Percentiles rank a stretch among this genome's conserved stretches.
These are phyloP conservation scores for Ananas comosus DNA, from an alignment of 176 grass and related monocot species.

Conservation along the genomic window DNA sequence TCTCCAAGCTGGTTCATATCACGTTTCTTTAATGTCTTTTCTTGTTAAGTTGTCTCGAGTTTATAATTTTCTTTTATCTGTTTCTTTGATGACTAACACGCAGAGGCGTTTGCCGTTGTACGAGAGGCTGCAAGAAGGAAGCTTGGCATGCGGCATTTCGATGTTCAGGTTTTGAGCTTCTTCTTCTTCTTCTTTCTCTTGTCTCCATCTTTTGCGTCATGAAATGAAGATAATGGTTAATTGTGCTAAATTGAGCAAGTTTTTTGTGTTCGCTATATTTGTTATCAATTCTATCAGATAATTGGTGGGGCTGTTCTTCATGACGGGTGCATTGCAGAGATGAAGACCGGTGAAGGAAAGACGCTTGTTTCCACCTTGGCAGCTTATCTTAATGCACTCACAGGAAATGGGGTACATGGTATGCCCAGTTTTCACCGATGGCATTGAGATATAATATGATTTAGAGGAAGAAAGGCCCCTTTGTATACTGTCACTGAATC, in stretches of 20 bases:
- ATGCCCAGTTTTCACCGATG: constrained; percentile 3
- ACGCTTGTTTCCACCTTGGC: constrained; percentile 80
- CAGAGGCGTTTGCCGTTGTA: constrained; percentile 85
- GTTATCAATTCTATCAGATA: constrained; percentile 32
- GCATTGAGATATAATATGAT: neutral
- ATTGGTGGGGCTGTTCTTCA: constrained; percentile 96
- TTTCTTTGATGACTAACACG: neutral
- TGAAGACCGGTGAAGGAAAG: constrained; percentile 97
- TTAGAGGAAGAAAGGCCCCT: neutral
- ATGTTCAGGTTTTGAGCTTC: constrained; percentile 58
- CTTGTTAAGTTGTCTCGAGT: neutral
- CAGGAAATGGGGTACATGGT: constrained; percentile 89
- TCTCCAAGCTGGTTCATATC: constrained; percentile 57
- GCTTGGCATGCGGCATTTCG: constrained; percentile 80
- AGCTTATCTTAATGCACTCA: constrained; percentile 81
- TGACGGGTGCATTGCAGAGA: constrained; percentile 92
- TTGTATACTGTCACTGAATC: no score
- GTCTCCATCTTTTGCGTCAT: neutral
- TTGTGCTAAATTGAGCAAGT: neutral
- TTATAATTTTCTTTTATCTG: neutral
- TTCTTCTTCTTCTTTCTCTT: neutral
- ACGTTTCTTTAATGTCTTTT: neutral
- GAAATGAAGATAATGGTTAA: neutral
- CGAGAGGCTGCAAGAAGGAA: constrained; percentile 77
- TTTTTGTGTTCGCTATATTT: neutral